Conservation (phyloP, 768 basidiomycete genomes). For the Psilocybe sp. region DNA sequence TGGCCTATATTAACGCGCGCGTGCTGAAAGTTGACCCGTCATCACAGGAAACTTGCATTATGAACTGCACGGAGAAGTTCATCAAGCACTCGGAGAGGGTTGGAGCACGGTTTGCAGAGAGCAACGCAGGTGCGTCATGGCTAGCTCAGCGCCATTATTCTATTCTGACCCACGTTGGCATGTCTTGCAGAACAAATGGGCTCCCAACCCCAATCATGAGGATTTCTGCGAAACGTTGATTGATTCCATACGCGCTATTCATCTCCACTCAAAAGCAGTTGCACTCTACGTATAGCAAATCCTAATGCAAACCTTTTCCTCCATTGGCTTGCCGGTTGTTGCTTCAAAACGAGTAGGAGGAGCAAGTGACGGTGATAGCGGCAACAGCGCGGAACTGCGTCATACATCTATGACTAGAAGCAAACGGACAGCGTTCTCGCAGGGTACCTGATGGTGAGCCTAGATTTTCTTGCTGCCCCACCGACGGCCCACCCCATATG, state of each 20-base stretch:
- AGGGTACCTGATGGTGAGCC: no score
- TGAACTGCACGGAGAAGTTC: conserved; percentile 97
- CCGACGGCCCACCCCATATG: no score
- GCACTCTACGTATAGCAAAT: background rate
- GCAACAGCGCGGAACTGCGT: no score
- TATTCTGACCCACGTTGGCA: background rate
- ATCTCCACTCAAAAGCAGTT: conserved; percentile 4
- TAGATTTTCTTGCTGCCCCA: no score
- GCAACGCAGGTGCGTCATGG: conserved; percentile 75
- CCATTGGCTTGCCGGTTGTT: no score
- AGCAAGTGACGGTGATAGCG: no score
- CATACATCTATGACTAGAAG: no score
- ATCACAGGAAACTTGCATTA: conserved; percentile 78
- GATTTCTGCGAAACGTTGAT: background rate
- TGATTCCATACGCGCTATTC: background rate
- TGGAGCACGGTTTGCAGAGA: conserved; percentile 87
- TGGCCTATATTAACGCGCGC: background rate
- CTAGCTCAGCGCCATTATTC: background rate
- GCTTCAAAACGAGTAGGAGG: no score
- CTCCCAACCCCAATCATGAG: conserved; percentile 34
- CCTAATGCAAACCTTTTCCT: conserved; percentile 4
- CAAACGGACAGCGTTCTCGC: no score
- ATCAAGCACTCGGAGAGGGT: conserved; percentile 94
- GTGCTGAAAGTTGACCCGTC: conserved; percentile 1
- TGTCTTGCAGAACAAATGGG: conserved; percentile 36